Percentiles rank a stretch among this genome's conserved stretches.
Evolutionary conservation across 306 rosid species (phyloP).

Genomic region (Sophora flavescens): DNA sequence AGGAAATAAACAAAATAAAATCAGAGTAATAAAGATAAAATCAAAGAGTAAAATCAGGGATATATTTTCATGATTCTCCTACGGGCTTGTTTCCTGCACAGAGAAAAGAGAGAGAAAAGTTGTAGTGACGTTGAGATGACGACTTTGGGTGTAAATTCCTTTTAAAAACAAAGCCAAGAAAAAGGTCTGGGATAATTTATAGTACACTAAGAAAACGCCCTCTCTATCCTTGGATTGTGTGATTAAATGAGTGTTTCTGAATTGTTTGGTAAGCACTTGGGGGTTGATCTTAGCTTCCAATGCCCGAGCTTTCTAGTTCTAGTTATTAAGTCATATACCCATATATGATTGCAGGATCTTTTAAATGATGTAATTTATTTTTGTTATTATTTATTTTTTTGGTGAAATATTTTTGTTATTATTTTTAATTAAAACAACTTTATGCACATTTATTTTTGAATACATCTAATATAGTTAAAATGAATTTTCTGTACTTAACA

Average conservation of each 20-base stretch:
- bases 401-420: background rate
- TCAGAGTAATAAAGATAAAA: no score
- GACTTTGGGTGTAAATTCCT: constrained; percentile 25
- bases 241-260: constrained; percentile 25
- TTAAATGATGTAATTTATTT: constrained; percentile 8
- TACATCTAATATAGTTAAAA: background rate
- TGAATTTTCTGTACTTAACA: constrained; percentile 24
- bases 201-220: constrained; percentile 2
- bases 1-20: no score
- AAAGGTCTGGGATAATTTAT: background rate
- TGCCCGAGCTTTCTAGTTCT: constrained; percentile 5
- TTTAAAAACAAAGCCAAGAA: constrained; percentile 5
- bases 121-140: constrained; percentile 10
- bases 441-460: background rate
- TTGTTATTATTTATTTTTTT: background rate
- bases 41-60: no score
- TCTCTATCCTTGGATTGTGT: background rate
- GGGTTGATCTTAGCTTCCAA: background rate
- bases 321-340: background rate
- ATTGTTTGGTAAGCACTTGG: constrained; percentile 16
- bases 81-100: constrained; percentile 20
- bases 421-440: constrained; percentile 12
- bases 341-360: background rate
- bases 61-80: no score
- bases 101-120: constrained; percentile 1